Percentiles rank a stretch among this genome's conserved stretches.
Conservation (phyloP, 2,329 filamentous ascomycete genomes). For the Cordyceps militaris region DNA sequence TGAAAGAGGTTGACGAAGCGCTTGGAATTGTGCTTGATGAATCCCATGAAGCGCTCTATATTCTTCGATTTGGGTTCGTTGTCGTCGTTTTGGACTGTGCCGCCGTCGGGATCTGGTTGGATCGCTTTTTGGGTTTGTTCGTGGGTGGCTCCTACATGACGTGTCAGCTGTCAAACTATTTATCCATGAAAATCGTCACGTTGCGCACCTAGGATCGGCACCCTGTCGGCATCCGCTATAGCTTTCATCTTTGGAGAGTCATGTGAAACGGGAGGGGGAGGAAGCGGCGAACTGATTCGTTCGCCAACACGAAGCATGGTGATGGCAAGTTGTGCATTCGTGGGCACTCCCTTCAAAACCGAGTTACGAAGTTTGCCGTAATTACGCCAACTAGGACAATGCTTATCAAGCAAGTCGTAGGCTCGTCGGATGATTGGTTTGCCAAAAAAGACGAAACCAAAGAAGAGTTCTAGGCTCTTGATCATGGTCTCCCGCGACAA, state of each 20-base stretch:
- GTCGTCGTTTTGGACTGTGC: no score
- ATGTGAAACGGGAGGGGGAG: slow-evolving; percentile 42
- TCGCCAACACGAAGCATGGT: slow-evolving; percentile 78
- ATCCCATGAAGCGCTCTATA: neutral
- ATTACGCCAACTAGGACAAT: slow-evolving; percentile 66
- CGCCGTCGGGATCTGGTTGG: neutral
- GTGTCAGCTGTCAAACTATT: neutral
- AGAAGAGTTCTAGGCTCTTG: slow-evolving; percentile 58
- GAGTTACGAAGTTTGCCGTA: slow-evolving; percentile 70
- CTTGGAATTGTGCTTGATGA: neutral
- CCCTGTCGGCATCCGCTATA: slow-evolving; percentile 28
- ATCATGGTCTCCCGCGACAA: slow-evolving; percentile 52
- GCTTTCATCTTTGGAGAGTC: slow-evolving; percentile 35
- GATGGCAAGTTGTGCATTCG: slow-evolving; percentile 78
- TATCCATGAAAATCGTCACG: neutral
- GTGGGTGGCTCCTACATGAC: neutral
- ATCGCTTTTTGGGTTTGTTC: neutral
- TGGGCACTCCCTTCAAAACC: slow-evolving; percentile 73
- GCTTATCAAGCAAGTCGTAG: slow-evolving; percentile 51
- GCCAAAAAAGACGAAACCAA: slow-evolving; percentile 71
- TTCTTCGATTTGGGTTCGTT: slow-evolving; percentile 45
- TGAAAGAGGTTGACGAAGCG: slow-evolving; percentile 57
- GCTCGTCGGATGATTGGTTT: slow-evolving; percentile 63
- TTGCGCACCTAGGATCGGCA: neutral
- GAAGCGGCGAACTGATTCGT: slow-evolving; percentile 70